A percentile compares a stretch with the other conserved stretches of the same genome.
Evolutionary conservation across 2,329 filamentous ascomycete species (phyloP).

Genomic region (Pezicula rhizophila): DNA sequence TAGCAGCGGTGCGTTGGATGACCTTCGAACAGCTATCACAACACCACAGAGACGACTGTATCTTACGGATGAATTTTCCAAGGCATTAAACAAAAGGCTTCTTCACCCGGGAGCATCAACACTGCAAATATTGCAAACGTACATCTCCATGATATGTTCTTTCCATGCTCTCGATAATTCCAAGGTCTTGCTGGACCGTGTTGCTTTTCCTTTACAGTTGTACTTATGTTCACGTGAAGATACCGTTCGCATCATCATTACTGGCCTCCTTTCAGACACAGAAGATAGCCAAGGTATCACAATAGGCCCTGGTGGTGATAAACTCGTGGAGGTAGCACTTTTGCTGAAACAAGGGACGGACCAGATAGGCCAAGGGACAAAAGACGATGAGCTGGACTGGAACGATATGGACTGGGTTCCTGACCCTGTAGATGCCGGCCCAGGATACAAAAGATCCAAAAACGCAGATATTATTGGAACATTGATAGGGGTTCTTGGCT

Average conservation of each 20-base stretch:
- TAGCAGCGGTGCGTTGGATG: conserved; percentile 65
- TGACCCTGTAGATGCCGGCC: conserved; percentile 85
- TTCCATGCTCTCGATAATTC: conserved; percentile 72
- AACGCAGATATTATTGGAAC: conserved; percentile 89
- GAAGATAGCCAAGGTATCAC: conserved; percentile 34
- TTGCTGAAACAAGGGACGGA: conserved; percentile 44
- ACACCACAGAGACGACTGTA: conserved; percentile 62
- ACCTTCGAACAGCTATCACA: conserved; percentile 65
- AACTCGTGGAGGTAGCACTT: conserved; percentile 60
- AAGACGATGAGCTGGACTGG: conserved; percentile 75
- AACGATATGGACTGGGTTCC: conserved; percentile 91
- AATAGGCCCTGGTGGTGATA: conserved; percentile 36
- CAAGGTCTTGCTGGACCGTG: conserved; percentile 69
- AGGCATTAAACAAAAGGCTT: conserved; percentile 58
- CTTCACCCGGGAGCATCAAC: conserved; percentile 73
- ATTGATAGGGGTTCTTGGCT: conserved; percentile 80
- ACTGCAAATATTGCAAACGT: conserved; percentile 67
- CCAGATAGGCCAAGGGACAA: conserved; percentile 43
- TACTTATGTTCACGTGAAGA: conserved; percentile 74
- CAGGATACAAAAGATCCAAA: conserved; percentile 84
- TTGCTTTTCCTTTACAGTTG: conserved; percentile 66
- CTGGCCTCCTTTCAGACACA: conserved; percentile 61
- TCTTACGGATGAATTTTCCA: conserved; percentile 64
- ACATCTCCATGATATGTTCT: conserved; percentile 72
- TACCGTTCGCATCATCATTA: conserved; percentile 71